Conservation (phyloP, 129 eudicot species). For the Centaurea solstitialis region DNA sequence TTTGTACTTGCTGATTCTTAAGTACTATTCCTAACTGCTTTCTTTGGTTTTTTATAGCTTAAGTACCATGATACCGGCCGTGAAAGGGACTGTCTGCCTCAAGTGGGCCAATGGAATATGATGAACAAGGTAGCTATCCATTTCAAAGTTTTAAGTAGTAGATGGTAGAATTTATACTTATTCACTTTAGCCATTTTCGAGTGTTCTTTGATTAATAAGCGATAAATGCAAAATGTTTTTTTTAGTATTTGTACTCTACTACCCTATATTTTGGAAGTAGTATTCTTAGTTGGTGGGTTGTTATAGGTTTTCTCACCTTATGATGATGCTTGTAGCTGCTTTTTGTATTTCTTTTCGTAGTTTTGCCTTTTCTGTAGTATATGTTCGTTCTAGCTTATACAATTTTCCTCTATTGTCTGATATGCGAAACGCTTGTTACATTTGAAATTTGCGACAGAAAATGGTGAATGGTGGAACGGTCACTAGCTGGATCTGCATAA, state of each 20-base stretch:
- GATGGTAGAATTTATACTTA: background rate
- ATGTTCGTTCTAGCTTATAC: background rate
- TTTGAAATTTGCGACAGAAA: slow-evolving; percentile 44
- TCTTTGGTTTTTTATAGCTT: slow-evolving; percentile 47
- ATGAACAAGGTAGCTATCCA: slow-evolving; percentile 66
- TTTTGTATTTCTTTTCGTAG: background rate
- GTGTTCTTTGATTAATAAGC: background rate
- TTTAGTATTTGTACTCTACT: background rate
- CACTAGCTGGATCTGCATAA: slow-evolving; percentile 70
- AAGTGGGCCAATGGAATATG: slow-evolving; percentile 99
- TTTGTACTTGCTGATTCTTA: background rate
- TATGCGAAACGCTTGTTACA: background rate
- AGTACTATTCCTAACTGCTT: background rate
- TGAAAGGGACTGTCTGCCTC: slow-evolving; percentile 91
- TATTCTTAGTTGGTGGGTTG: too few species aligned
- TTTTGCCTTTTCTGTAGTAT: background rate
- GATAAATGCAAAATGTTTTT: background rate
- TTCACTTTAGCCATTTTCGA: background rate
- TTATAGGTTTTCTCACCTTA: too few species aligned
- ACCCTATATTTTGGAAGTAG: too few species aligned
- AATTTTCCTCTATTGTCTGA: background rate
- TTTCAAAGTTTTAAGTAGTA: background rate
- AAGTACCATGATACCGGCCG: slow-evolving; percentile 94
- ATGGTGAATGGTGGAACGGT: slow-evolving; percentile 90
- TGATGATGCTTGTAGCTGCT: background rate